Percentiles rank a stretch among this genome's conserved stretches.
Evolutionary conservation across 768 basidiomycete genomes (phyloP).

Genomic region (Phylloporus sp.): DNA sequence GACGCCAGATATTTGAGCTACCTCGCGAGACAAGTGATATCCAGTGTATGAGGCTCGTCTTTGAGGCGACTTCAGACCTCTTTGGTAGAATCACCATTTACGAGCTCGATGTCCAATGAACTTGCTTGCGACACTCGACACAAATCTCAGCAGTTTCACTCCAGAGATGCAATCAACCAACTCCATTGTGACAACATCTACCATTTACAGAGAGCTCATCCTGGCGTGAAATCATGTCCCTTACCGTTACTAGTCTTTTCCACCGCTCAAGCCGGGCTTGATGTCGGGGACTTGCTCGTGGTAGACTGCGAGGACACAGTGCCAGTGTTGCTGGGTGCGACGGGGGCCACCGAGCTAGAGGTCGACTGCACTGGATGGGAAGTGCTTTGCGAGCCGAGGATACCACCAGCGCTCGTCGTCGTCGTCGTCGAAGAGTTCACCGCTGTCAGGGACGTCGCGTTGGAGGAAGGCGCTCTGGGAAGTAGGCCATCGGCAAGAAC

Average conservation of each 20-base stretch:
- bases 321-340: neutral
- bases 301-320: neutral
- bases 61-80: conserved; percentile 80
- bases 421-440: neutral
- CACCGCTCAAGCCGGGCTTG: neutral
- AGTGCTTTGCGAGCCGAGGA: neutral
- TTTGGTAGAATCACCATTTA: conserved; percentile 78
- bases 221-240: neutral
- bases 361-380: neutral
- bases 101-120: conserved; percentile 43
- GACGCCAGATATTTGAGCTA: conserved; percentile 63
- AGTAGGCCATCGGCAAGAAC: neutral
- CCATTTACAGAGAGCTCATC: conserved; percentile 4
- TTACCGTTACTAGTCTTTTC: conserved; percentile 1
- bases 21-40: conserved; percentile 26
- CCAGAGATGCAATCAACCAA: conserved; percentile 23
- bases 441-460: neutral
- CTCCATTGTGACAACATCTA: conserved; percentile 22
- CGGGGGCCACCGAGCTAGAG: neutral
- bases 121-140: neutral
- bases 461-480: conserved; percentile 6
- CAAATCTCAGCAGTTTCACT: conserved; percentile 4
- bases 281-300: too few species aligned
- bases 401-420: neutral
- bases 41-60: conserved; percentile 55